A percentile compares a stretch with the other conserved stretches of the same genome.
These are phyloP conservation scores for Nicotiana paniculata DNA, from an alignment of 257 asterid species.

Conservation along the genomic window DNA sequence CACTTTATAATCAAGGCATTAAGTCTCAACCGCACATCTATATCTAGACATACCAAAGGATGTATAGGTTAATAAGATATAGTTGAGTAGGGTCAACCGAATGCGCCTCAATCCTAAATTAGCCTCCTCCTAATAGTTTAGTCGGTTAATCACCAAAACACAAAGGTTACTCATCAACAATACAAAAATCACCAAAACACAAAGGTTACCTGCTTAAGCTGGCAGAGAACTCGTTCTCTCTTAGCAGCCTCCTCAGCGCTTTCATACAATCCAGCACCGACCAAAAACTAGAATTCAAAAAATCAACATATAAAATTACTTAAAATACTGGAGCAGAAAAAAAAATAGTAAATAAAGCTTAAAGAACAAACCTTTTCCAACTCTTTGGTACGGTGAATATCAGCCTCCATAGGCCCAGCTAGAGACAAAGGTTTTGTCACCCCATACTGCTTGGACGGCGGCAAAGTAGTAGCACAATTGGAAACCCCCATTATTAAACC, in stretches of 20 bases:
- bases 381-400: constrained; percentile 51
- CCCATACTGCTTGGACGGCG: constrained; percentile 55
- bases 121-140: not conserved
- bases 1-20: not conserved
- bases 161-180: constrained; percentile 17
- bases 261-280: constrained; percentile 69
- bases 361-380: constrained; percentile 62
- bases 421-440: constrained; percentile 69
- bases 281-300: constrained; percentile 47
- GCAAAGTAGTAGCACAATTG: constrained; percentile 7
- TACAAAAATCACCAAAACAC: not conserved
- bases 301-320: constrained; percentile 11
- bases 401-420: constrained; percentile 66
- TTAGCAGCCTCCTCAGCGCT: constrained; percentile 61
- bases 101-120: not conserved
- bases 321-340: not conserved
- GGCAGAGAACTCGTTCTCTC: constrained; percentile 61
- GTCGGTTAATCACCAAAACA: not conserved
- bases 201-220: constrained; percentile 64
- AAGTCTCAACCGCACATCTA: not conserved
- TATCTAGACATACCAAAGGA: not conserved
- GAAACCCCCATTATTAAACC: not conserved
- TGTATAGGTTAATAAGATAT: not conserved
- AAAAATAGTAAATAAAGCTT: not conserved
- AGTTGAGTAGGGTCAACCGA: not conserved